Conservation (phyloP, 371 early-diverging fungal genomes). For the Zopfochytrium polystomum region DNA sequence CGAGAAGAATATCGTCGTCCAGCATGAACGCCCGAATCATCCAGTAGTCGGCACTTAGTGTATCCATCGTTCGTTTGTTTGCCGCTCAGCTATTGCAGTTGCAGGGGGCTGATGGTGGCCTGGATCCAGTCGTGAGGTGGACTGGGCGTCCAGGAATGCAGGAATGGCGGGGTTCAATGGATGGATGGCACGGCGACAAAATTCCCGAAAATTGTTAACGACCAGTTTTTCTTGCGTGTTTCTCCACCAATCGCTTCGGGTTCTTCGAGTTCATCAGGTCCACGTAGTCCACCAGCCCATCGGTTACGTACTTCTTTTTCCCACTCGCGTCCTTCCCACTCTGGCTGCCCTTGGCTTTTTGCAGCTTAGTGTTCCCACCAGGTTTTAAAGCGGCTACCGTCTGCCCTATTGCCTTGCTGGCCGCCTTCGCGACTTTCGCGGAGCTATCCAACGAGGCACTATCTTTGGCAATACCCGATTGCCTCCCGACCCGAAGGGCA, state of each 20-base stretch:
- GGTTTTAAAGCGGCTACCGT: constrained; percentile 7
- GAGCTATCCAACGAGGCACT: constrained; percentile 1
- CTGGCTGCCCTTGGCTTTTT: constrained; percentile 1
- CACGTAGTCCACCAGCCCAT: constrained; percentile 19
- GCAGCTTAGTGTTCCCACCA: not conserved
- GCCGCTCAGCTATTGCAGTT: too few species aligned
- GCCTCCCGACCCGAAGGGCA: constrained; percentile 6
- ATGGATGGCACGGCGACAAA: too few species aligned
- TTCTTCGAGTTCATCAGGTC: constrained; percentile 19
- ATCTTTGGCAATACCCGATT: not conserved
- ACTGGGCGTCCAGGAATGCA: too few species aligned
- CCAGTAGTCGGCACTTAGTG: too few species aligned
- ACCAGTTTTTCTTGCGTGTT: too few species aligned
- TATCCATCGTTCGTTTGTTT: too few species aligned
- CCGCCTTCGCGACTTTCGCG: constrained; percentile 12
- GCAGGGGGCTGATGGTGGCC: too few species aligned
- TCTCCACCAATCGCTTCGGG: constrained; percentile 16
- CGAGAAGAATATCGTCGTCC: too few species aligned
- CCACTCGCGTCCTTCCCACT: not conserved
- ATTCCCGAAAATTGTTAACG: too few species aligned
- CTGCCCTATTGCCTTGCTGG: constrained; percentile 8
- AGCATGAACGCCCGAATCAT: too few species aligned
- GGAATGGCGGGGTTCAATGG: too few species aligned
- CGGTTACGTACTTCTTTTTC: constrained; percentile 18
- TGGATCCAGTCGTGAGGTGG: too few species aligned